Evolutionary conservation across 23 red algal genomes (phyloP), one percentile per base, ranked within the genome.

Genomic region (Rhodosorus marinus): DNA sequence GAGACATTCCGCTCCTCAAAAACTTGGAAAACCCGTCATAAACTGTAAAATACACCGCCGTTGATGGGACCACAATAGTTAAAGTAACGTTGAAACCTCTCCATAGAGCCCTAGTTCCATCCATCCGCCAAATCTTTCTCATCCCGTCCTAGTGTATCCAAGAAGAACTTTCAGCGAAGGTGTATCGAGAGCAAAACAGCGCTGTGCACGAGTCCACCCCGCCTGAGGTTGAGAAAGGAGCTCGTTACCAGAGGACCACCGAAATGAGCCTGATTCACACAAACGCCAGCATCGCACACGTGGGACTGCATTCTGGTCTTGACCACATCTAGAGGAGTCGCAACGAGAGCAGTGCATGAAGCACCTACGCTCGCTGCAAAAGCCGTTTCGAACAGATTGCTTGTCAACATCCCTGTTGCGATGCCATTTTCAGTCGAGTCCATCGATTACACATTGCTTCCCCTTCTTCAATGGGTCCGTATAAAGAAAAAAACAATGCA

Each of bases 291-390:
- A 6, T 64, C 22, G 23, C 66, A 81, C 17, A 67, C 66, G 42
- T 93, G 87, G 52, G 67, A 57, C 63, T 98, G 90, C 15, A 98
- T 63, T 0, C 70, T 61, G 11, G 76, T 67, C 36, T 84, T 85
- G 11, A 98, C 62, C 26, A 98, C 90, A 43, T 98, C 90, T 22
- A 98, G 55, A 25, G 90, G 90, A 32, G 78, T 98, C 32, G 86
- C 70, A 25, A 84, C 64, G 8, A 82, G 51, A 29, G 79, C 74
- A 6, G 81, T 82, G 17, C 81, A 66, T 32, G 53, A 52, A 23
- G 90, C 90, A 50, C 79, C 90, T 20, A 58, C 11, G n/a, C n/a
- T n/a, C n/a, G n/a, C n/a, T n/a, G n/a, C n/a, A n/a, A n/a, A n/a
- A n/a, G n/a, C n/a, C n/a, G n/a, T n/a, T n/a, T n/a, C n/a, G n/a